Evolutionary conservation across 2,329 filamentous ascomycete species (phyloP).

Genomic region (Emericellopsis cladophorae): DNA sequence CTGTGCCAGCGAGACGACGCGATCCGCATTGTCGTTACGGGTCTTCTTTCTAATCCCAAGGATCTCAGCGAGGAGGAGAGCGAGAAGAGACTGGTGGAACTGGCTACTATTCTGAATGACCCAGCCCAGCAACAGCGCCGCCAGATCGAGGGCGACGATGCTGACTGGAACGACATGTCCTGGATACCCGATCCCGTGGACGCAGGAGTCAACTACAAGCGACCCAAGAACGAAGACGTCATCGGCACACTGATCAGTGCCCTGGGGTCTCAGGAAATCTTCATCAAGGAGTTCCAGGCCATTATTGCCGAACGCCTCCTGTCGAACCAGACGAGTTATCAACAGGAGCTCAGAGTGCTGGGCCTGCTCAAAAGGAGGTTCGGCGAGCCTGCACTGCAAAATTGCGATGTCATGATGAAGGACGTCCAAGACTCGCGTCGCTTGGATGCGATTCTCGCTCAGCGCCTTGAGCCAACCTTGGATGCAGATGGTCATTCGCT

Average conservation of each 20-base stretch:
- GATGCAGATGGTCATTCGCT: slow-evolving; percentile 7
- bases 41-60: slow-evolving; percentile 51
- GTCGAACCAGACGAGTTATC: slow-evolving; percentile 53
- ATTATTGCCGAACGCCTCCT: slow-evolving; percentile 77
- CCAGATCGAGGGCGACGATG: slow-evolving; percentile 50
- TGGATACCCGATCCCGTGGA: slow-evolving; percentile 93
- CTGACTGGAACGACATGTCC: slow-evolving; percentile 84
- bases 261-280: slow-evolving; percentile 79
- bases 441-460: slow-evolving; percentile 56
- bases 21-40: slow-evolving; percentile 63
- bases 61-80: slow-evolving; percentile 33
- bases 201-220: slow-evolving; percentile 82
- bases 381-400: slow-evolving; percentile 74
- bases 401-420: slow-evolving; percentile 93
- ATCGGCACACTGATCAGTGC: slow-evolving; percentile 82
- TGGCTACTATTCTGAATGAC: slow-evolving; percentile 54
- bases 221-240: slow-evolving; percentile 79
- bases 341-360: slow-evolving; percentile 71
- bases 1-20: slow-evolving; percentile 67
- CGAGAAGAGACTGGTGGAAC: slow-evolving; percentile 47
- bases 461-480: slow-evolving; percentile 13
- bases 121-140: slow-evolving; percentile 39
- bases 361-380: slow-evolving; percentile 81
- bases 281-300: slow-evolving; percentile 86
- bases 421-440: slow-evolving; percentile 76